Evolutionary conservation across 169 alveolate species (phyloP).

Genomic region (Plasmodium vinckei): DNA sequence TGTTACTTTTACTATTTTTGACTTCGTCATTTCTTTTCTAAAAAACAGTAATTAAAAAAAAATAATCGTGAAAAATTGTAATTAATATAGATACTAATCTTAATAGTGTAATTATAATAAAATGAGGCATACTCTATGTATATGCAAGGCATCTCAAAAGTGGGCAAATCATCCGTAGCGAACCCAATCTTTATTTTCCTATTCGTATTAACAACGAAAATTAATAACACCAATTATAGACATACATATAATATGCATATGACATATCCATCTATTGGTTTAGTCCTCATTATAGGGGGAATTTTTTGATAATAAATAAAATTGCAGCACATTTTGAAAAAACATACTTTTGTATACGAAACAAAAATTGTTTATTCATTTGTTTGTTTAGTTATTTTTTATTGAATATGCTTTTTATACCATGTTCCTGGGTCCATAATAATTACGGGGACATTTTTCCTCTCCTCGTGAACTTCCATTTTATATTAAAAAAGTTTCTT

Average conservation of each 20-base stretch:
- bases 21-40: conserved; percentile 24
- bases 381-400: conserved; percentile 7
- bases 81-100: background rate
- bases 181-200: conserved; percentile 74
- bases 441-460: conserved; percentile 40
- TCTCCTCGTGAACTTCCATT: conserved; percentile 41
- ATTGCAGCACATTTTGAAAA: too few relatives aligned
- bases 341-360: too few relatives aligned
- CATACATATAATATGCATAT: conserved; percentile 3
- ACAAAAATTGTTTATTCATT: background rate
- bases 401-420: background rate
- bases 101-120: background rate
- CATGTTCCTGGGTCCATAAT: conserved; percentile 76
- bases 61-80: too few relatives aligned
- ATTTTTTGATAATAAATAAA: too few relatives aligned
- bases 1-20: conserved; percentile 55
- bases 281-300: too few relatives aligned
- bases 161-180: conserved; percentile 48
- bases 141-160: conserved; percentile 50
- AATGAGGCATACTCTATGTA: conserved; percentile 55
- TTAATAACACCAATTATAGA: background rate
- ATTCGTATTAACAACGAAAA: background rate
- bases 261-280: too few relatives aligned
- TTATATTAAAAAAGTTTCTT: background rate
- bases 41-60: background rate